Evolutionary conservation across 2,329 filamentous ascomycete species (phyloP), one percentile per base, ranked within the genome.

Genomic region (Cladosporium velox): DNA sequence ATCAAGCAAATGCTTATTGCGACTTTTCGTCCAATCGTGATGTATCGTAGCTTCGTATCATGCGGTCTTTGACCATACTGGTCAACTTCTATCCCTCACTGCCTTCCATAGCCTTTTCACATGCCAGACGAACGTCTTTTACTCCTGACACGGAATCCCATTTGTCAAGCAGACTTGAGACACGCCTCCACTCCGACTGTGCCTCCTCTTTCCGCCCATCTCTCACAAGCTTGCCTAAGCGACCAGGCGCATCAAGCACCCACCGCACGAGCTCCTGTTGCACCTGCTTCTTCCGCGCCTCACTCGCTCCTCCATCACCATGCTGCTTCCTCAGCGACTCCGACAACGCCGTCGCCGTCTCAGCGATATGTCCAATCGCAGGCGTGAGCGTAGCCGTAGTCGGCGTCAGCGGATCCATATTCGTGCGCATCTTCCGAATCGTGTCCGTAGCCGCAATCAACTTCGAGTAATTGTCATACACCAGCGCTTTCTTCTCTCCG

Each of bases 401-500:
- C 1, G 90, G 90, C 67, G 90, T 90, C 57, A 93, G 76, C 3
- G 90, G 90, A 72, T 93, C 91, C 90, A 94, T 93, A 70, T 89
- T 92, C 35, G 87, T 85, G 66, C 91, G 85, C 91, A 95, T 93
- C 83, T 91, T 92, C 59, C 91, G 87, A 74, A 99, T 99, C 3
- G 94, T 98, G 78, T 97, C 94, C 12, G 96, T 97, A 1, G 95
- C 95, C n/a, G 90, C 87, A 71, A 99, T 97, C 71, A 99, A 81
- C 80, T 98, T 98, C 72, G 91, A 95, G 79, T 98, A 99, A 77
- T 99, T 99, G 77, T 99, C 94, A 78, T 99, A 99, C 4, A 99
- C 95, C 68, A 99, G 81, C 1, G 94, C 93, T 80, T 99, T 99
- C 78, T 95, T 91, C 84, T 99, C 95, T 28, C 94, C 94, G 74